A percentile compares a stretch with the other conserved stretches of the same genome.
Conservation (phyloP, 129 eudicot genomes). For the Ambrosia trifida region DNA sequence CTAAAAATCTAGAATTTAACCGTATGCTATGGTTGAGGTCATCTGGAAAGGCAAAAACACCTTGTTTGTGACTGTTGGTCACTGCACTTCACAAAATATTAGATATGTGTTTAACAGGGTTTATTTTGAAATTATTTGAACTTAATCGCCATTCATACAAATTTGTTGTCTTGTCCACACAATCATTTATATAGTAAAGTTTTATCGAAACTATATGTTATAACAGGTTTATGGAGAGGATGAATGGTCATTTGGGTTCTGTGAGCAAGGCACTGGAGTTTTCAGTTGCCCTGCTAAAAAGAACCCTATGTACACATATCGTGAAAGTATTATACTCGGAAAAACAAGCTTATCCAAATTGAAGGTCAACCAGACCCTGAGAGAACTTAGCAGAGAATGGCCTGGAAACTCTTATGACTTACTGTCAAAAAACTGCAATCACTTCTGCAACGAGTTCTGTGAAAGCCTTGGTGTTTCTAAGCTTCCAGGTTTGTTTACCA, state of each 20-base stretch:
- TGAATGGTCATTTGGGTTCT: slow-evolving; percentile 96
- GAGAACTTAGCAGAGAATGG: slow-evolving; percentile 94
- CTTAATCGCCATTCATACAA: slow-evolving; percentile 8
- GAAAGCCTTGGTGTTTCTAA: slow-evolving; percentile 80
- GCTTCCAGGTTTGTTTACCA: slow-evolving; percentile 68
- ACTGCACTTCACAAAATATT: not conserved
- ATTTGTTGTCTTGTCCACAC: not conserved
- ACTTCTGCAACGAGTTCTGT: slow-evolving; percentile 88
- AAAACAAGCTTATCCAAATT: slow-evolving; percentile 58
- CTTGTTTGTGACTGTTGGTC: not conserved
- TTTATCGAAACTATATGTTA: not conserved
- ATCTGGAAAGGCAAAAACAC: not conserved
- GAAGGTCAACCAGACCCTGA: slow-evolving; percentile 75
- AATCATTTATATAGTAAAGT: not conserved
- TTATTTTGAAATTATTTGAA: not conserved
- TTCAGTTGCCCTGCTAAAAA: slow-evolving; percentile 85
- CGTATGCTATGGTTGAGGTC: not conserved
- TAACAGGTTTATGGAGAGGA: slow-evolving; percentile 81
- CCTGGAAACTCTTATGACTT: slow-evolving; percentile 84
- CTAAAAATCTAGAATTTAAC: not conserved
- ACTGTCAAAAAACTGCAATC: slow-evolving; percentile 86
- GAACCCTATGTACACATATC: slow-evolving; percentile 89
- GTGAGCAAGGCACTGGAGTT: slow-evolving; percentile 90
- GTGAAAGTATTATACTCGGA: slow-evolving; percentile 81
- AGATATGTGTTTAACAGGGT: not conserved